These are phyloP conservation scores for Fusarium sublunatum DNA, from an alignment of 2,329 filamentous ascomycete species.

Conservation along the genomic window DNA sequence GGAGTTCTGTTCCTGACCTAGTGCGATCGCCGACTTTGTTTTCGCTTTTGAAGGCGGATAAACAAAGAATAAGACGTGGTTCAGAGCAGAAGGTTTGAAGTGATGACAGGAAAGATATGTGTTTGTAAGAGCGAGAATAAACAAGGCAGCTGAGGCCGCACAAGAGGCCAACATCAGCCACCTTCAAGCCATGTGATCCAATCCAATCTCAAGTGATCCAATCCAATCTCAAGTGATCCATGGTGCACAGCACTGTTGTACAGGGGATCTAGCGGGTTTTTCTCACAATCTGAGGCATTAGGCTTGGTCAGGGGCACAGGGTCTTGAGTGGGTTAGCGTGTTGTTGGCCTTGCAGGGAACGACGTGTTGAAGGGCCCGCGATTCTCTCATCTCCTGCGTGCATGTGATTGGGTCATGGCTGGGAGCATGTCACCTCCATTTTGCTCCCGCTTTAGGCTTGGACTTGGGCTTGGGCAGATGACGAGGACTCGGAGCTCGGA, in stretches of 20 bases:
- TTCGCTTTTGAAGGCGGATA: slow-evolving; percentile 3
- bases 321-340: slow-evolving; percentile 20
- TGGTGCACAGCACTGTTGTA: slow-evolving; percentile 14
- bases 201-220: slow-evolving; percentile 24
- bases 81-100: not conserved
- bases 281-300: slow-evolving; percentile 11
- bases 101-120: not conserved
- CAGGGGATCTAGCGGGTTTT: slow-evolving; percentile 29
- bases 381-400: slow-evolving; percentile 27
- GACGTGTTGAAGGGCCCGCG: slow-evolving; percentile 32
- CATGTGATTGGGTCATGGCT: slow-evolving; percentile 28
- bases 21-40: slow-evolving; percentile 18
- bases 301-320: slow-evolving; percentile 10
- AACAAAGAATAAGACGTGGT: slow-evolving; percentile 22
- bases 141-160: slow-evolving; percentile 25
- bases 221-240: slow-evolving; percentile 5
- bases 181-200: slow-evolving; percentile 34
- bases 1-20: slow-evolving; percentile 39
- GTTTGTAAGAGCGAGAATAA: slow-evolving; percentile 8
- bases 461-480: slow-evolving; percentile 32
- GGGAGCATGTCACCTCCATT: slow-evolving; percentile 24
- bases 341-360: slow-evolving; percentile 29
- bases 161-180: slow-evolving; percentile 22
- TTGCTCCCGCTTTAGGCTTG: slow-evolving; percentile 17
- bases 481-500: slow-evolving; percentile 19